A percentile compares a stretch with the other conserved stretches of the same genome.
Conservation (phyloP, 192 early-diverging fungal species). For the Thoreauomyces humboldtii region DNA sequence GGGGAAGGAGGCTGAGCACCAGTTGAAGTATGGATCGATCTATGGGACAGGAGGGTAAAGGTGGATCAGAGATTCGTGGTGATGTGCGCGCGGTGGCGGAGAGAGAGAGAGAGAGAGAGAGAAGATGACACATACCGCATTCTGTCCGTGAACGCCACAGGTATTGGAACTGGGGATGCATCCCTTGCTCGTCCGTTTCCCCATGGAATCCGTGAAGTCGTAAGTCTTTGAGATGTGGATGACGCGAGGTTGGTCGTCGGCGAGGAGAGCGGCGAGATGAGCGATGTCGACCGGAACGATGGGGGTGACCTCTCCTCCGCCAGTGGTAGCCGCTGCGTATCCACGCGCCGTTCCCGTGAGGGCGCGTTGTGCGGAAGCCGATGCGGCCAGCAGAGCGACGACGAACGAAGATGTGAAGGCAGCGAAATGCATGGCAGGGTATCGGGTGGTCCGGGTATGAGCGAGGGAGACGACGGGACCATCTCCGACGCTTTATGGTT, state of each 20-base stretch:
- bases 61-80: no score
- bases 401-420: no score
- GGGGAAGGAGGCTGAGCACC: not conserved
- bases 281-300: not conserved
- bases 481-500: no score
- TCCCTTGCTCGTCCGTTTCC: not conserved
- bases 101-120: no score
- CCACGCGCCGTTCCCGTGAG: constrained; percentile 2
- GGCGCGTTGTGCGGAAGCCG: not conserved
- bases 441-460: no score
- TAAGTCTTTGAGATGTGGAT: no score
- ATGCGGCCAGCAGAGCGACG: not conserved
- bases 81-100: no score
- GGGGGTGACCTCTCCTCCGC: not conserved
- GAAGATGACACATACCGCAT: no score
- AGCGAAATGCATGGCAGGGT: no score
- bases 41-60: no score
- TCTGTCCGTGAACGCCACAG: constrained; percentile 1
- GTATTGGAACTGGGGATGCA: not conserved
- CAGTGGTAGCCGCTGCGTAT: not conserved
- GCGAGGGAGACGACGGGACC: no score
- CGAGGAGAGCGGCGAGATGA: not conserved
- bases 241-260: not conserved
- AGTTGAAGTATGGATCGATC: not conserved
- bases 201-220: not conserved